These are phyloP conservation scores for Hura crepitans DNA, from an alignment of 441 rosid species.

Conservation along the genomic window DNA sequence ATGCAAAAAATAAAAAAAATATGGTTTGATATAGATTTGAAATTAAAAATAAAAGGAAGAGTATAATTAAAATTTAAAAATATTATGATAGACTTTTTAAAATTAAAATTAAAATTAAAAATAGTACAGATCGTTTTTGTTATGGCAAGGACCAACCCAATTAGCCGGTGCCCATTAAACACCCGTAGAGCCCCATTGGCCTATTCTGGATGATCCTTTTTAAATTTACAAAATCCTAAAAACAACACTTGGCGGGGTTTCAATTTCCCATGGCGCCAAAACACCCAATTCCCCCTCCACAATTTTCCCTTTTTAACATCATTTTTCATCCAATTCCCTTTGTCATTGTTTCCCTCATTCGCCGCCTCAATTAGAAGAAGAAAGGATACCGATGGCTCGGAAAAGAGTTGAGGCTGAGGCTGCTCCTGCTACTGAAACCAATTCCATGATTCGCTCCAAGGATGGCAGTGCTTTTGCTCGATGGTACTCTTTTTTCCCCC, in stretches of 20 bases:
- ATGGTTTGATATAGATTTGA: too few species aligned
- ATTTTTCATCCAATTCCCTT: neutral
- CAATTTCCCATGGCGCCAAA: slow-evolving; percentile 1
- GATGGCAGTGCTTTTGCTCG: slow-evolving; percentile 79
- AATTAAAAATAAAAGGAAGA: too few species aligned
- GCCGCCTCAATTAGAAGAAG: neutral
- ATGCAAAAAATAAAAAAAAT: too few species aligned
- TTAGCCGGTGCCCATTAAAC: too few species aligned
- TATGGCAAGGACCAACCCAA: too few species aligned
- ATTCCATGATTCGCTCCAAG: slow-evolving; percentile 58
- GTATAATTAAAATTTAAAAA: too few species aligned
- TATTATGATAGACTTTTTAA: too few species aligned
- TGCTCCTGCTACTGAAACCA: slow-evolving; percentile 5
- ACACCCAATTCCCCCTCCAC: neutral
- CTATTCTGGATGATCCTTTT: too few species aligned
- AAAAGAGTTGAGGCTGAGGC: slow-evolving; percentile 71
- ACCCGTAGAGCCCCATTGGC: too few species aligned
- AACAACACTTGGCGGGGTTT: neutral
- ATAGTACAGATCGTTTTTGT: too few species aligned
- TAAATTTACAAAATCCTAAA: too few species aligned
- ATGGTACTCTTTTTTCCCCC: slow-evolving; percentile 41
- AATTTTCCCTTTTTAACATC: neutral
- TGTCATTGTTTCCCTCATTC: neutral
- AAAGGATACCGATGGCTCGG: slow-evolving; percentile 32
- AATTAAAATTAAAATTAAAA: too few species aligned